Evolutionary conservation across 2,329 filamentous ascomycete genomes (phyloP).

Genomic region (Claviceps sorghi): DNA sequence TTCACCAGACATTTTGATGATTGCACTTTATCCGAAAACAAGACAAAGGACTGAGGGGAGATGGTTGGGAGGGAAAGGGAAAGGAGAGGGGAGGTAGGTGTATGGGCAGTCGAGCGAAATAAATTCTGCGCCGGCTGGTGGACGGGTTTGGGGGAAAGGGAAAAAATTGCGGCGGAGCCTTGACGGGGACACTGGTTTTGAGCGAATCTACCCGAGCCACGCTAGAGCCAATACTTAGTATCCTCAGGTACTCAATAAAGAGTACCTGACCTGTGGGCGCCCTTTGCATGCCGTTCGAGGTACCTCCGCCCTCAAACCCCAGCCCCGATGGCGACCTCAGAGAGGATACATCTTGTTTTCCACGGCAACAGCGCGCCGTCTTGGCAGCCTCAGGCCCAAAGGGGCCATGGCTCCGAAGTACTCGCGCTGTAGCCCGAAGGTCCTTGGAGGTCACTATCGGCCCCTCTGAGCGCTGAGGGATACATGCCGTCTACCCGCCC

Average conservation of each 20-base stretch:
- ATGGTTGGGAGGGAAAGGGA: conserved; percentile 31
- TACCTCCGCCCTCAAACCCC: neutral
- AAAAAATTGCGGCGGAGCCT: conserved; percentile 38
- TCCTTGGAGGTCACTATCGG: neutral
- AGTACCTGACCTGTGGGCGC: neutral
- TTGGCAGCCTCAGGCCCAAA: conserved; percentile 21
- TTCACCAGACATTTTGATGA: conserved; percentile 39
- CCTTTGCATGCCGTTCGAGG: neutral
- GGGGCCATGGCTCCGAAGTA: neutral
- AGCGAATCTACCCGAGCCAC: conserved; percentile 38
- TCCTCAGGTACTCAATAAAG: conserved; percentile 5
- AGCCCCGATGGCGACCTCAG: neutral
- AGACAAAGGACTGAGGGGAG: conserved; percentile 48
- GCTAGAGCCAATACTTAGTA: conserved; percentile 13
- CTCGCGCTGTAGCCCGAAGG: conserved; percentile 1
- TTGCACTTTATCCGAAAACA: conserved; percentile 24
- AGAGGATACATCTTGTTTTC: conserved; percentile 8
- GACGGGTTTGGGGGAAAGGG: conserved; percentile 28
- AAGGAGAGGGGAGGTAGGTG: conserved; percentile 27
- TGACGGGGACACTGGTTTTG: conserved; percentile 28
- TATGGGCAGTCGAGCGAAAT: conserved; percentile 26
- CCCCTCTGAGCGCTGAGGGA: neutral
- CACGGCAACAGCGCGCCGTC: conserved; percentile 17
- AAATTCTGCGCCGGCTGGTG: conserved; percentile 31
- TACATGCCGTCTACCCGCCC: conserved; percentile 1